A percentile compares a stretch with the other conserved stretches of the same genome.
Conservation (phyloP, 768 basidiomycete genomes). For the Lanmaoa pseudosensibilis region DNA sequence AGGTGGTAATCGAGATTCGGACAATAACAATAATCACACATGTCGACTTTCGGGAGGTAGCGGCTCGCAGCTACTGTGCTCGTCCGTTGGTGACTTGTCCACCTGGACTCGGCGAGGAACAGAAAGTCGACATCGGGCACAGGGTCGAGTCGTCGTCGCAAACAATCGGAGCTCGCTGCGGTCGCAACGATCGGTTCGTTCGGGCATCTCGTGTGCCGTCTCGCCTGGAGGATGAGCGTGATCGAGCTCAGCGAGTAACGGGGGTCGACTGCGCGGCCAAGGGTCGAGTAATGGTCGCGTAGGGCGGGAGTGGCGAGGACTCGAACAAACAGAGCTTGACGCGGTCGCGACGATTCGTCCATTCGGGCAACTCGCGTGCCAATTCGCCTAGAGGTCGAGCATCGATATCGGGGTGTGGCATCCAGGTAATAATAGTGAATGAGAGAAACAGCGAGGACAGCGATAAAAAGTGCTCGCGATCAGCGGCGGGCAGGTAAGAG, state of each 20-base stretch:
- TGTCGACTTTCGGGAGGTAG: background rate
- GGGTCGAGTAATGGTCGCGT: background rate
- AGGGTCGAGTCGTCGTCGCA: background rate
- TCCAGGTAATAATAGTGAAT: background rate
- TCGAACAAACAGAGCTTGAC: background rate
- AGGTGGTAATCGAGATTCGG: background rate
- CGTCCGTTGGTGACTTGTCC: background rate
- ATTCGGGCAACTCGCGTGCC: conserved; percentile 3
- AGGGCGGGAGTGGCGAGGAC: background rate
- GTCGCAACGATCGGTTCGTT: background rate
- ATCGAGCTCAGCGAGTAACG: background rate
- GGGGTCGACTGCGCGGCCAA: background rate
- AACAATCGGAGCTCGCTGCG: background rate
- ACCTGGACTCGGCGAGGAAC: background rate
- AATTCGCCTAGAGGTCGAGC: too few species aligned
- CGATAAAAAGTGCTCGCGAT: background rate
- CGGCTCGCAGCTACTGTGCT: background rate
- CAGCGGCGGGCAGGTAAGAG: background rate
- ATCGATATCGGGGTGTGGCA: background rate
- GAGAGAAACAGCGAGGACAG: background rate
- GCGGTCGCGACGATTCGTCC: background rate
- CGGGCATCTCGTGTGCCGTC: background rate
- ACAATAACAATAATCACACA: background rate
- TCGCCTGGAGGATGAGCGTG: background rate
- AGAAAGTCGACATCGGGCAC: background rate